These are phyloP conservation scores for Gentiana dahurica DNA, from an alignment of 257 asterid species.

Conservation along the genomic window DNA sequence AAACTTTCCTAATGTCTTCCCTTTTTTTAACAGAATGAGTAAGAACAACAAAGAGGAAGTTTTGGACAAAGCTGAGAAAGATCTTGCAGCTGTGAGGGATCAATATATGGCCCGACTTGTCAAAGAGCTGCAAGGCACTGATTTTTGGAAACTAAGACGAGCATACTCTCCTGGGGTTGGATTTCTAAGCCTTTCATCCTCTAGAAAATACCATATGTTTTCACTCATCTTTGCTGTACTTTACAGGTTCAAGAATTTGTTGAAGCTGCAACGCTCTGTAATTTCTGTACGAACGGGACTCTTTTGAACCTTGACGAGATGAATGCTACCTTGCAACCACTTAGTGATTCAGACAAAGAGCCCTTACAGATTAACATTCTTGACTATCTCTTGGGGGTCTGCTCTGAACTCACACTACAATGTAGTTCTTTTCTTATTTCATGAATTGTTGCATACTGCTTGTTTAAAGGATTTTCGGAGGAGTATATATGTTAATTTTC, in stretches of 20 bases:
- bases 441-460: too few species aligned
- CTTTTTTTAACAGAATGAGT: conserved; percentile 45
- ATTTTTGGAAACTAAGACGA: conserved; percentile 90
- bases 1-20: conserved; percentile 5
- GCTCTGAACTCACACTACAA: conserved; percentile 12
- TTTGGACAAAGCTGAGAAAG: conserved; percentile 65
- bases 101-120: conserved; percentile 58
- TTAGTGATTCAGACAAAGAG: conserved; percentile 63
- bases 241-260: conserved; percentile 82
- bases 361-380: conserved; percentile 82
- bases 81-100: conserved; percentile 62
- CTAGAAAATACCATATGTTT: conserved; percentile 4
- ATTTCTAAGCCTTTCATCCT: conserved; percentile 9
- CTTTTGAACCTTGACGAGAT: conserved; percentile 72
- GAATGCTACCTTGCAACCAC: conserved; percentile 50
- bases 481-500: too few species aligned
- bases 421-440: too few species aligned
- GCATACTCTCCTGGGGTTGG: conserved; percentile 96
- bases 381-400: conserved; percentile 88
- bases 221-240: conserved; percentile 13
- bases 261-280: conserved; percentile 87
- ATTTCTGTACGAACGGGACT: conserved; percentile 74
- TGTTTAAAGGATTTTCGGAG: too few species aligned
- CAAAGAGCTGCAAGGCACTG: conserved; percentile 79
- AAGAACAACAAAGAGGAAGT: conserved; percentile 72